phyloP scores from a whole-genome alignment of 192 early-diverging fungal genomes.

The Thoreauomyces humboldtii region DNA sequence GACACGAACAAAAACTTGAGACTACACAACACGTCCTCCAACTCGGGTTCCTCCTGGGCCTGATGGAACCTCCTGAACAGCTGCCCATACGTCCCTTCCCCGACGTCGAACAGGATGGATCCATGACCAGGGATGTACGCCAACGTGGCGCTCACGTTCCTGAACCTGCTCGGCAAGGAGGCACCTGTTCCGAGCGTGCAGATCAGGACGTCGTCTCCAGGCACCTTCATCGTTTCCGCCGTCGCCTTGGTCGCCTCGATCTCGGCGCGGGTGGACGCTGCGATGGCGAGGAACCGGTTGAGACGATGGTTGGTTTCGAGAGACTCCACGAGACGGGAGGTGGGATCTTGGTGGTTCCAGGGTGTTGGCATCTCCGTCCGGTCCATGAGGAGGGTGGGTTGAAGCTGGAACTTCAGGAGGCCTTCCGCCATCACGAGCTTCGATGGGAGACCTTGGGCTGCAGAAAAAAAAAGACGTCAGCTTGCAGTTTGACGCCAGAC shows the following conservation, averaged over 20 bases:
- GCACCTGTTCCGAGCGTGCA: conserved; percentile 90
- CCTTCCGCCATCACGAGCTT: conserved; percentile 6
- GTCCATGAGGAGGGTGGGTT: conserved; percentile 55
- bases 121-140: conserved; percentile 63
- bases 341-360: too few species aligned
- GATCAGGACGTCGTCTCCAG: conserved; percentile 33
- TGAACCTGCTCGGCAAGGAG: conserved; percentile 80
- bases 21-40: conserved; percentile 35
- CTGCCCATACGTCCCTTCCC: conserved; percentile 86
- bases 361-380: too few species aligned
- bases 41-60: conserved; percentile 35
- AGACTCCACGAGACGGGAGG: too few species aligned
- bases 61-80: conserved; percentile 65
- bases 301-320: too few species aligned
- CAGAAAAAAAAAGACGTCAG: too few species aligned
- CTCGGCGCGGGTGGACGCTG: background rate
- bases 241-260: background rate
- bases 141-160: conserved; percentile 87
- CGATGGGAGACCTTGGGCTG: conserved; percentile 26
- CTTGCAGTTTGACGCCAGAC: conserved; percentile 45
- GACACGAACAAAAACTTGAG: conserved; percentile 83
- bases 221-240: background rate
- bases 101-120: conserved; percentile 80
- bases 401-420: conserved; percentile 54
- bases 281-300: too few species aligned